These are phyloP conservation scores for Nakazawaea ishiwadae DNA, from an alignment of 805 yeast genomes.

Conservation along the genomic window DNA sequence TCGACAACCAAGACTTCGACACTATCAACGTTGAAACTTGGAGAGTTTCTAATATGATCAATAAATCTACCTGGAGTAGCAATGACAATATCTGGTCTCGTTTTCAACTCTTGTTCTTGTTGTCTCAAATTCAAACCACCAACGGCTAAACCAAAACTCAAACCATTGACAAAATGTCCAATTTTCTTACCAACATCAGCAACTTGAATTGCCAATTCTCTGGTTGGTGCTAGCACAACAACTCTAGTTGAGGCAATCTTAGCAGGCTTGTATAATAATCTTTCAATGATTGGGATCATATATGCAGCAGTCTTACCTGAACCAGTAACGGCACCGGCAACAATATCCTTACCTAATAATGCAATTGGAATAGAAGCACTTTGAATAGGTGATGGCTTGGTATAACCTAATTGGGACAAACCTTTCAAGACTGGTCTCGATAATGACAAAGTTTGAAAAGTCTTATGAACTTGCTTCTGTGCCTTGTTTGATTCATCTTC, in stretches of 20 bases:
- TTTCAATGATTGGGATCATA: constrained; percentile 91
- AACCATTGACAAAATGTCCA: constrained; percentile 67
- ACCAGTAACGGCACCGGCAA: constrained; percentile 99
- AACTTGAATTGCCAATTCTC: constrained; percentile 97
- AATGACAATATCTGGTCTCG: constrained; percentile 92
- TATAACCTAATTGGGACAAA: constrained; percentile 71
- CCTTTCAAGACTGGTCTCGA: constrained; percentile 92
- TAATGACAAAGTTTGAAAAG: constrained; percentile 72
- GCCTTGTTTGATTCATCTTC: constrained; percentile 49
- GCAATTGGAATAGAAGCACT: constrained; percentile 92
- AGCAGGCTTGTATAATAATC: constrained; percentile 84
- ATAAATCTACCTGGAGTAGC: constrained; percentile 99
- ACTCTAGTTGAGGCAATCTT: constrained; percentile 87
- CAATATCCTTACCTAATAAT: constrained; percentile 88
- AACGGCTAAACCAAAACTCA: constrained; percentile 91
- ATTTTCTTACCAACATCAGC: constrained; percentile 87
- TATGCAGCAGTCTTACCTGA: constrained; percentile 99
- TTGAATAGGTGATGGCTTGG: constrained; percentile 93
- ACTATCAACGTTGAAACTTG: constrained; percentile 83
- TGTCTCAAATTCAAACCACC: constrained; percentile 96
- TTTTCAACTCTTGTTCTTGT: constrained; percentile 90
- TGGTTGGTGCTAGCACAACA: constrained; percentile 87
- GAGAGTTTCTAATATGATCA: constrained; percentile 94
- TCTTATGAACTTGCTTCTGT: constrained; percentile 46
- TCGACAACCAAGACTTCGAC: constrained; percentile 92